Percentiles rank a stretch among this genome's conserved stretches.
Conservation (phyloP, 305 asterid genomes). For the Plantago rigida region DNA sequence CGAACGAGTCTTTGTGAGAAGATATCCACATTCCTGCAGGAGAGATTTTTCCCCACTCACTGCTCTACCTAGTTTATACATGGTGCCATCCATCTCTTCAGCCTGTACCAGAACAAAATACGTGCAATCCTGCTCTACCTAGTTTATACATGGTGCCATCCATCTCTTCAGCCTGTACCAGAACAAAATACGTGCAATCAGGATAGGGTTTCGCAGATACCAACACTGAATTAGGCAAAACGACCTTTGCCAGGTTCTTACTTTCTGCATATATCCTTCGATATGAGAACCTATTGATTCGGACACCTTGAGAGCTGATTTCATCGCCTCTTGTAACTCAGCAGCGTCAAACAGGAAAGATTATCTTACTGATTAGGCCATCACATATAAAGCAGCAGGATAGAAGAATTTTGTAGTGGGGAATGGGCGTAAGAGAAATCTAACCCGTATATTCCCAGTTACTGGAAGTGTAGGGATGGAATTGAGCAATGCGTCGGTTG, state of each 20-base stretch:
- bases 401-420: background rate
- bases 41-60: slow-evolving; percentile 50
- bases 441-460: slow-evolving; percentile 54
- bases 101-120: slow-evolving; percentile 36
- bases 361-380: slow-evolving; percentile 8
- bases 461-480: slow-evolving; percentile 60
- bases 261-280: slow-evolving; percentile 41
- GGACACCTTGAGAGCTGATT: slow-evolving; percentile 51
- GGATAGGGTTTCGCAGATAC: background rate
- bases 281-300: slow-evolving; percentile 42
- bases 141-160: slow-evolving; percentile 50
- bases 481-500: slow-evolving; percentile 45
- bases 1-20: slow-evolving; percentile 31
- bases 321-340: slow-evolving; percentile 52
- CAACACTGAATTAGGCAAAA: background rate
- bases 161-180: slow-evolving; percentile 56
- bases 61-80: slow-evolving; percentile 54
- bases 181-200: background rate
- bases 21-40: slow-evolving; percentile 62
- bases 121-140: slow-evolving; percentile 34
- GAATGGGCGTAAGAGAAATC: slow-evolving; percentile 18
- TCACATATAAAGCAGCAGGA: slow-evolving; percentile 1
- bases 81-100: slow-evolving; percentile 49
- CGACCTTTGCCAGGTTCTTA: slow-evolving; percentile 21
- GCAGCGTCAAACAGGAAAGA: slow-evolving; percentile 43